These are phyloP conservation scores for Talaromyces funiculosus DNA, from an alignment of 2,329 filamentous ascomycete species.

Conservation along the genomic window DNA sequence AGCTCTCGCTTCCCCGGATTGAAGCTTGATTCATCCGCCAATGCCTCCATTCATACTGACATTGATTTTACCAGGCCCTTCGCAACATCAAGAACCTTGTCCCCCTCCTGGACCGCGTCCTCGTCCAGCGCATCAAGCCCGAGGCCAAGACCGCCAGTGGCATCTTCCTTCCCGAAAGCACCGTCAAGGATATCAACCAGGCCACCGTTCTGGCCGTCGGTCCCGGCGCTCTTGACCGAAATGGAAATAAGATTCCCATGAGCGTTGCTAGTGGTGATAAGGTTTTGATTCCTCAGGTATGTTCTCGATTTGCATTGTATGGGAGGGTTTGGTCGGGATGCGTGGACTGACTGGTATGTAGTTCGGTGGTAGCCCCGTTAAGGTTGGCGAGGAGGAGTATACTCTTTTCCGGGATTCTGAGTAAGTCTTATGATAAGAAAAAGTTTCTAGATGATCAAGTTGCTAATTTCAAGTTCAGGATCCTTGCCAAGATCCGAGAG, in stretches of 20 bases:
- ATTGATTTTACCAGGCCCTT: slow-evolving; percentile 50
- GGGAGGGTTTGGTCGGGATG: too few relatives aligned
- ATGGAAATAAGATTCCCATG: slow-evolving; percentile 81
- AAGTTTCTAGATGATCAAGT: background rate
- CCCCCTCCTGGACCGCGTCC: slow-evolving; percentile 94
- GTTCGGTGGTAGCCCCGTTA: slow-evolving; percentile 92
- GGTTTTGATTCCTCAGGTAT: slow-evolving; percentile 90
- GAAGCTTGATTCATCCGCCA: background rate
- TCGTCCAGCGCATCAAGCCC: slow-evolving; percentile 96
- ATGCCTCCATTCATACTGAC: background rate
- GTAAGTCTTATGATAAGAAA: slow-evolving; percentile 55
- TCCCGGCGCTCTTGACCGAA: slow-evolving; percentile 78
- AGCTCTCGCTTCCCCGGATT: background rate
- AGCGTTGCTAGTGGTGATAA: slow-evolving; percentile 79
- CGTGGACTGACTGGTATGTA: slow-evolving; percentile 39
- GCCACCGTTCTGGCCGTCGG: slow-evolving; percentile 93
- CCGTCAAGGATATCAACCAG: slow-evolving; percentile 97
- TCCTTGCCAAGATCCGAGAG: slow-evolving; percentile 99
- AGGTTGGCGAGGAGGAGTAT: slow-evolving; percentile 96
- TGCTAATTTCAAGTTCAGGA: slow-evolving; percentile 50
- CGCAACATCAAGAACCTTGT: slow-evolving; percentile 93
- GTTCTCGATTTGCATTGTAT: slow-evolving; percentile 31
- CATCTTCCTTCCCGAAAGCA: slow-evolving; percentile 95
- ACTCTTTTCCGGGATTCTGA: slow-evolving; percentile 95
- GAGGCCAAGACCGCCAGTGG: slow-evolving; percentile 93